Conservation (phyloP, 2,329 filamentous ascomycete species). For the Pyrenophora seminiperda region DNA sequence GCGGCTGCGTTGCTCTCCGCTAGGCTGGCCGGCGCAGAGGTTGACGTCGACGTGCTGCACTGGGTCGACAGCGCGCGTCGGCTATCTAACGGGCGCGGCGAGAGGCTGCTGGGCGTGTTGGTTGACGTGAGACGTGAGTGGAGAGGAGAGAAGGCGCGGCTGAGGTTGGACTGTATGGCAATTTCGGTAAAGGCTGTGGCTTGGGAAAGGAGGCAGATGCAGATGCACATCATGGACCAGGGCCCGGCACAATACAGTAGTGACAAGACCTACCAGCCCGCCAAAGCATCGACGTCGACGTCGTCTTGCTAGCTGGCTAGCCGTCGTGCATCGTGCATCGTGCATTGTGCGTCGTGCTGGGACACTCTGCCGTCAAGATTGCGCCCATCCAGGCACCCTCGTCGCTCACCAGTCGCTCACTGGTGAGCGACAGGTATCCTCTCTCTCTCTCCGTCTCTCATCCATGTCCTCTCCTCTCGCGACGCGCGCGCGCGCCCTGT, state of each 20-base stretch:
- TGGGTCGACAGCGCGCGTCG: slow-evolving; percentile 11
- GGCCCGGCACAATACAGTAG: slow-evolving; percentile 21
- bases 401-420: neutral
- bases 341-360: neutral
- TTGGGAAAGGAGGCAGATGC: slow-evolving; percentile 20
- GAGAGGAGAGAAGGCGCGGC: slow-evolving; percentile 39
- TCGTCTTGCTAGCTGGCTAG: neutral
- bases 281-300: slow-evolving; percentile 11
- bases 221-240: slow-evolving; percentile 24
- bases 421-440: neutral
- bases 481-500: neutral
- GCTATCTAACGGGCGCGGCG: slow-evolving; percentile 23
- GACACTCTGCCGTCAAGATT: slow-evolving; percentile 10
- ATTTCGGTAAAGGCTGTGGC: slow-evolving; percentile 23
- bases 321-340: no score
- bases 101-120: slow-evolving; percentile 20
- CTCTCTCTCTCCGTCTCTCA: no score
- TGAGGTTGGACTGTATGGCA: slow-evolving; percentile 22
- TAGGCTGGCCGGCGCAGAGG: neutral
- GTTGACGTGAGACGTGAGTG: slow-evolving; percentile 41
- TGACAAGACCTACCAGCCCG: no score
- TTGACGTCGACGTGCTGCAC: neutral
- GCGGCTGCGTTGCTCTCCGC: neutral
- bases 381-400: slow-evolving; percentile 4
- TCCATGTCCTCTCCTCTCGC: neutral